Conservation (phyloP, 495 filamentous ascomycete species). For the Penicillium daleae region DNA sequence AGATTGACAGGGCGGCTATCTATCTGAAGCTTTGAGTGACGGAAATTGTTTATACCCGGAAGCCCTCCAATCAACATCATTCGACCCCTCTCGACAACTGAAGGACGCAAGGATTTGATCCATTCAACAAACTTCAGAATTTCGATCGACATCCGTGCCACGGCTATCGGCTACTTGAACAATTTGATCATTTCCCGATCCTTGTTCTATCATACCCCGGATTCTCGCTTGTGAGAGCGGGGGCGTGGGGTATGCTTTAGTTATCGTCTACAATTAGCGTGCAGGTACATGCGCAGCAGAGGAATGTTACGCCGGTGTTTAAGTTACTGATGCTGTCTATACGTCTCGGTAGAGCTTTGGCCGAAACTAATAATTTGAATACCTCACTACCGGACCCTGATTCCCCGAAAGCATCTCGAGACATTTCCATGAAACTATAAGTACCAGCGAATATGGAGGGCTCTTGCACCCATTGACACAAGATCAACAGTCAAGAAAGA, state of each 20-base stretch:
- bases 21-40: background rate
- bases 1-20: background rate
- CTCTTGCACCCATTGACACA: background rate
- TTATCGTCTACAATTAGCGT: background rate
- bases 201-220: background rate
- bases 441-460: background rate
- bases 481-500: background rate
- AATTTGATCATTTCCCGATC: background rate
- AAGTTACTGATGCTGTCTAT: background rate
- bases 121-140: background rate
- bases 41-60: background rate
- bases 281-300: background rate
- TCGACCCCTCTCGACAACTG: background rate
- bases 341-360: background rate
- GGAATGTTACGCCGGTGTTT: background rate
- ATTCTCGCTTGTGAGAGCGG: background rate
- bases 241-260: background rate
- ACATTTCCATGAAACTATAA: background rate
- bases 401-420: background rate
- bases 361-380: background rate
- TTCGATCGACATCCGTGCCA: background rate
- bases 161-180: background rate
- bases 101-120: background rate
- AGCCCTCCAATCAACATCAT: background rate
- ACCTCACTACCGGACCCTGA: background rate